Percentiles rank a stretch among this genome's conserved stretches.
These are phyloP conservation scores for Berkeleyomyces basicola DNA, from an alignment of 2,329 filamentous ascomycete species.

Conservation along the genomic window DNA sequence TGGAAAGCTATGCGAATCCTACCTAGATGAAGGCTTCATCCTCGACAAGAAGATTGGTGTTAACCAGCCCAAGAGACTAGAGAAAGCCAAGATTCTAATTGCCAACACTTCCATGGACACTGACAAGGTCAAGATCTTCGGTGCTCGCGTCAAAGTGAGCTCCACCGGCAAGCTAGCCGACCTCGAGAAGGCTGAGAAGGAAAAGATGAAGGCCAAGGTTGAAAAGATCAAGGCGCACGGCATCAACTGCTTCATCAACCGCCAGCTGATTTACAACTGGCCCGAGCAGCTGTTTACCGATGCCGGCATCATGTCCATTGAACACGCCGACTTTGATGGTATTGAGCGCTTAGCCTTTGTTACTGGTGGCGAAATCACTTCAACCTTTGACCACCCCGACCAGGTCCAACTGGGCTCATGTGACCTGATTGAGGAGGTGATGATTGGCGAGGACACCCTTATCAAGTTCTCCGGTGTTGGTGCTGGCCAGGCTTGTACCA, in stretches of 20 bases:
- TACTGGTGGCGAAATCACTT: slow-evolving; percentile 92
- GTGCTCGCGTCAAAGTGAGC: slow-evolving; percentile 88
- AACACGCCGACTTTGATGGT: slow-evolving; percentile 97
- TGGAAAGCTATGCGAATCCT: slow-evolving; percentile 93
- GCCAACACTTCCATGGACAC: slow-evolving; percentile 99
- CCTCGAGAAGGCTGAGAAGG: slow-evolving; percentile 90
- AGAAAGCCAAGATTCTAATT: slow-evolving; percentile 95
- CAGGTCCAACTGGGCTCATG: slow-evolving; percentile 92
- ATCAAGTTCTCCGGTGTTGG: slow-evolving; percentile 96
- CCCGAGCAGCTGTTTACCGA: slow-evolving; percentile 97
- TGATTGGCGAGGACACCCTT: slow-evolving; percentile 92
- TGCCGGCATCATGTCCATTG: slow-evolving; percentile 93
- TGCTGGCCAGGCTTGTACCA: slow-evolving; percentile 85
- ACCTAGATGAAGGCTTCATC: slow-evolving; percentile 95
- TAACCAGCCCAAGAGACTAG: slow-evolving; percentile 91
- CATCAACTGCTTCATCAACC: slow-evolving; percentile 99
- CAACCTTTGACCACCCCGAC: slow-evolving; percentile 94
- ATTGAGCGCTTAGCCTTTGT: slow-evolving; percentile 90
- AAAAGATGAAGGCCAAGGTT: slow-evolving; percentile 99
- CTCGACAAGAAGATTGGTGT: slow-evolving; percentile 98
- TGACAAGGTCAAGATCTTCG: slow-evolving; percentile 99
- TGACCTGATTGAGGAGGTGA: slow-evolving; percentile 91
- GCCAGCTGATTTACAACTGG: slow-evolving; percentile 99
- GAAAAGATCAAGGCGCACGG: slow-evolving; percentile 97
- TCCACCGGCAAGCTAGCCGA: slow-evolving; percentile 96